Evolutionary conservation across 1,284 basidiomycete genomes (phyloP).

Genomic region (Chondrostereum purpureum): DNA sequence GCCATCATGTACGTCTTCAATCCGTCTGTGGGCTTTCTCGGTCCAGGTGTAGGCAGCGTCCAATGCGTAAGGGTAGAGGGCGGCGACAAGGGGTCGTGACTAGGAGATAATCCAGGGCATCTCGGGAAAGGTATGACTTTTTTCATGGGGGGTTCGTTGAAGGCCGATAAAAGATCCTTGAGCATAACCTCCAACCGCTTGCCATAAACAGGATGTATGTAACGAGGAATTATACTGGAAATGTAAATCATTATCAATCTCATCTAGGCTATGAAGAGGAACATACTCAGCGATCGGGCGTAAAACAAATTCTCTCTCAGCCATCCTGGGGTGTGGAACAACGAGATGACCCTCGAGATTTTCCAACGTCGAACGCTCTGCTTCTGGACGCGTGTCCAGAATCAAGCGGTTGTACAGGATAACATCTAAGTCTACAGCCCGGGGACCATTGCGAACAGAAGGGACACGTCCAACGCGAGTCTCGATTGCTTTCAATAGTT

Average conservation of each 20-base stretch:
- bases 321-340: slow-evolving; percentile 78
- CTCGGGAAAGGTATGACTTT: slow-evolving; percentile 63
- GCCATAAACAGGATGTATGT: slow-evolving; percentile 53
- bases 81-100: slow-evolving; percentile 21
- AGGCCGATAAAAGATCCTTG: slow-evolving; percentile 26
- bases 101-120: slow-evolving; percentile 30
- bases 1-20: slow-evolving; percentile 79
- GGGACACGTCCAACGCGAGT: slow-evolving; percentile 73
- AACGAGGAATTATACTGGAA: slow-evolving; percentile 64
- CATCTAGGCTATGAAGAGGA: slow-evolving; percentile 3
- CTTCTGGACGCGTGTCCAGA: slow-evolving; percentile 51
- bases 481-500: slow-evolving; percentile 74
- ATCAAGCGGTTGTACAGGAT: slow-evolving; percentile 68
- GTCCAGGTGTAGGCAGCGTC: slow-evolving; percentile 33
- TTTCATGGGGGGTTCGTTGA: slow-evolving; percentile 42
- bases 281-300: slow-evolving; percentile 82
- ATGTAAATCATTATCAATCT: background rate
- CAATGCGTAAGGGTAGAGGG: slow-evolving; percentile 50
- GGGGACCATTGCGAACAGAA: slow-evolving; percentile 81
- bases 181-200: slow-evolving; percentile 45
- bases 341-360: slow-evolving; percentile 62
- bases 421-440: slow-evolving; percentile 90
- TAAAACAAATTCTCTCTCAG: slow-evolving; percentile 89
- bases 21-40: slow-evolving; percentile 11
- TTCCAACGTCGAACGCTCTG: slow-evolving; percentile 34